Base-by-base conservation (phyloP, 2,329 filamentous ascomycete genomes). In the Diaporthe ilicicola region DNA sequence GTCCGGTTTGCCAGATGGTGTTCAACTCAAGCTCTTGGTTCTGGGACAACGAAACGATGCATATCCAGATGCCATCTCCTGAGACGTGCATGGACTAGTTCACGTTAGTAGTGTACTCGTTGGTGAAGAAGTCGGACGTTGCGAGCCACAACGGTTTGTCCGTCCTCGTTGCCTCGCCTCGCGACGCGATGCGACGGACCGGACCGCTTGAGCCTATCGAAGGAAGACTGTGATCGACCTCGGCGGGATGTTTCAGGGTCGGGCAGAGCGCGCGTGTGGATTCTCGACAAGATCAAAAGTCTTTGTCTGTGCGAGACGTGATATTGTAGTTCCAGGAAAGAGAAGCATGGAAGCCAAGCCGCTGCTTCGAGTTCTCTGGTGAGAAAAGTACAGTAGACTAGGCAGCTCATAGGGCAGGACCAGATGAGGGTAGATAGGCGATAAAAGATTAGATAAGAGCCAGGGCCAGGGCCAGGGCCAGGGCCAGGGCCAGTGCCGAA, bases 371-470 rank as follows among this genome's bases (percentile, higher is more conserved):
- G 22, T 44, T 61, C 19, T 61, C 55, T 27, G 15, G 7, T 29
- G 5, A 51, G 24, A 19, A 42, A 19, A 15, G 42, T 44, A 44
- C 13, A 44, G 12, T 7, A 34, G 32, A 9, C 32, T 34, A 5
- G 32, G 32, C 32, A 34, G 53, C 15, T 9, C 6, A 34, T 7
- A 2, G 17, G 24, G 17, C 19, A 34, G 55, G 15, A 44, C 22
- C 37, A 27, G 7, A 8, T 5, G 24, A 19, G 56, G 19, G 19
- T 24, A 6, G 59, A 48, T 62, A 48, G 34, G 59, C 42, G 64
- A 67, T 54, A 67, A 44, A 34, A 55, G 46, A 67, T 51, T 29
- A 42, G 46, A 32, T 64, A 29, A n/a, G 12, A 17, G 15, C 22
- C 10, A 15, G 17, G 22, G 19, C 22, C 19, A 54, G 22, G 50